Percentiles rank a stretch among this genome's conserved stretches.
phyloP scores from a whole-genome alignment of 2,329 filamentous ascomycete species.

The Scytalidium sp. region DNA sequence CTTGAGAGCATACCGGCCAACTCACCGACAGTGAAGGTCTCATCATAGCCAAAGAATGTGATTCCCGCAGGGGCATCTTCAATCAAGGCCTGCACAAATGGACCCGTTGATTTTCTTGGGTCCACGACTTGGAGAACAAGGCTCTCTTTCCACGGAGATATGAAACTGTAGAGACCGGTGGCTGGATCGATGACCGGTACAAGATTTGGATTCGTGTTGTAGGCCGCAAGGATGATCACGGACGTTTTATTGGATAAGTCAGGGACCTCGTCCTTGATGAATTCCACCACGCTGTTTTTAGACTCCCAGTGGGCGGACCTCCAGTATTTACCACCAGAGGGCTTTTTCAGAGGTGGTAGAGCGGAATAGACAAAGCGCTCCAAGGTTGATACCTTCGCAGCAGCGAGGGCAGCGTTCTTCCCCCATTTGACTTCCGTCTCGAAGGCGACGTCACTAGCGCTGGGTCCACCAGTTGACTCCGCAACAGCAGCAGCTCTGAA shows the following conservation, averaged over 20 bases:
- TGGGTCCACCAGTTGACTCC: no score
- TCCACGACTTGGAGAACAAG: slow-evolving; percentile 38
- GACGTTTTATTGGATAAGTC: slow-evolving; percentile 32
- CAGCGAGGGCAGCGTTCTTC: slow-evolving; percentile 26
- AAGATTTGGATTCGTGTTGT: slow-evolving; percentile 15
- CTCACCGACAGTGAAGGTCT: slow-evolving; percentile 31
- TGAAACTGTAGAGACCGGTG: slow-evolving; percentile 28
- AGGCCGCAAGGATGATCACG: slow-evolving; percentile 17
- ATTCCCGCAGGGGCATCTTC: slow-evolving; percentile 35
- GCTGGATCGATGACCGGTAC: slow-evolving; percentile 15
- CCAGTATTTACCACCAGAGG: slow-evolving; percentile 20
- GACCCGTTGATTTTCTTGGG: slow-evolving; percentile 34
- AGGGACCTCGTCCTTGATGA: slow-evolving; percentile 22
- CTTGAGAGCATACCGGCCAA: slow-evolving; percentile 32
- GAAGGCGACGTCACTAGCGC: slow-evolving; percentile 11
- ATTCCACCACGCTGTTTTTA: slow-evolving; percentile 26
- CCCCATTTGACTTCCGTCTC: slow-evolving; percentile 18
- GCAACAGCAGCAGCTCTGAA: no score
- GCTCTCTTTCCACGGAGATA: slow-evolving; percentile 23
- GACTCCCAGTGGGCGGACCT: slow-evolving; percentile 28
- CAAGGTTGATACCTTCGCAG: slow-evolving; percentile 24
- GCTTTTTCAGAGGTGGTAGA: slow-evolving; percentile 15
- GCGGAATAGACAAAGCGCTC: slow-evolving; percentile 24
- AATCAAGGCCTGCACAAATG: slow-evolving; percentile 41
- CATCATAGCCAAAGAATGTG: slow-evolving; percentile 44